These are phyloP conservation scores for Carex cristatella DNA, from an alignment of 176 grass and related monocot species.

Conservation along the genomic window DNA sequence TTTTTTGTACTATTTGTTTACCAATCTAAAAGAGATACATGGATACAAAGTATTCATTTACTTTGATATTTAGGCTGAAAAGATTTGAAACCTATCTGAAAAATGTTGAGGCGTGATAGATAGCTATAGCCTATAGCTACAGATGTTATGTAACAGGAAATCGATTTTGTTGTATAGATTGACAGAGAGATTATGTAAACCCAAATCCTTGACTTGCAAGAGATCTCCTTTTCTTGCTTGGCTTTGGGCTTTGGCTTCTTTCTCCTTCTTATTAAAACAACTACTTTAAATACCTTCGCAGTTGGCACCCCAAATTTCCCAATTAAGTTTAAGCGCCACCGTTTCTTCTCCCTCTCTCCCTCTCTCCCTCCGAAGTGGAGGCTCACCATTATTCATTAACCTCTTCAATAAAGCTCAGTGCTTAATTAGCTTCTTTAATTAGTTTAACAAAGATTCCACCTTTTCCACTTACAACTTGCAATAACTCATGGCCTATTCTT, in stretches of 20 bases:
- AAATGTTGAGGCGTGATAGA: no score
- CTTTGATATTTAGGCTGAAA: background rate
- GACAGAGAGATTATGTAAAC: background rate
- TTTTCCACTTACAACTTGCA: constrained; percentile 23
- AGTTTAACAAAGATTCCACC: background rate
- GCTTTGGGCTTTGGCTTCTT: background rate
- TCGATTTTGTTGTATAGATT: background rate
- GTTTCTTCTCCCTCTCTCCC: background rate
- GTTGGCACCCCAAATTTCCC: background rate
- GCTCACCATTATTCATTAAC: background rate
- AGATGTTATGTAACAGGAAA: background rate
- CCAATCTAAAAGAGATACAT: no score
- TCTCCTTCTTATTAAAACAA: background rate
- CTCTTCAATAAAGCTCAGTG: background rate
- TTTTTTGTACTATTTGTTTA: no score
- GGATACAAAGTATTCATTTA: background rate
- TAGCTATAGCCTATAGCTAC: no score
- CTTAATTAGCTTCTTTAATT: background rate
- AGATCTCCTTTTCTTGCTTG: constrained; percentile 22
- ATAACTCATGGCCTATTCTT: constrained; percentile 3
- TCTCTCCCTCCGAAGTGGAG: background rate
- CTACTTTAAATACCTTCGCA: constrained; percentile 18
- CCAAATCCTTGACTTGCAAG: constrained; percentile 10
- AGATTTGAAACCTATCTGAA: background rate
- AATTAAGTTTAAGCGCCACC: constrained; percentile 13